Conservation (phyloP, 371 early-diverging fungal genomes). For the Parasitella parasitica region DNA sequence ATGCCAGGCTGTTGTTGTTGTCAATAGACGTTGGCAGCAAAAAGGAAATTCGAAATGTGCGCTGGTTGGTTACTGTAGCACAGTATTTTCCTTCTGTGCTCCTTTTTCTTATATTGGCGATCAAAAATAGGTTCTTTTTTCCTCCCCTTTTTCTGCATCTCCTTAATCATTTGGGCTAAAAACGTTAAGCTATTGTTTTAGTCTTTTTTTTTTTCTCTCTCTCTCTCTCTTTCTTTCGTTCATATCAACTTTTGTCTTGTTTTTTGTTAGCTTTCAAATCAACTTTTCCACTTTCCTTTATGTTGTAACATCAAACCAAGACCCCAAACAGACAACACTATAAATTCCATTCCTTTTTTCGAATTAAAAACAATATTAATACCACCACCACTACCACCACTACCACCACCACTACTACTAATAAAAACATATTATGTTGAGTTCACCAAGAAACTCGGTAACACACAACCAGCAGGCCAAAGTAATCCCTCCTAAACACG, state of each 20-base stretch:
- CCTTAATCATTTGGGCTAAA: neutral
- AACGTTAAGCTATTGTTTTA: neutral
- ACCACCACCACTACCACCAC: too few species aligned
- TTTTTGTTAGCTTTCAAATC: neutral
- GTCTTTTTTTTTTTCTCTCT: neutral
- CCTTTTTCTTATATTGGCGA: constrained; percentile 1
- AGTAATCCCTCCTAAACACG: constrained; percentile 14
- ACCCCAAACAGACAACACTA: neutral
- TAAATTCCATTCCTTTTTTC: constrained; percentile 9
- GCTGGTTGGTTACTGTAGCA: neutral
- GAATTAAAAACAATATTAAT: constrained; percentile 7
- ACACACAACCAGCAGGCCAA: constrained; percentile 28
- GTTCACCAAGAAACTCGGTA: constrained; percentile 25
- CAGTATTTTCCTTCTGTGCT: neutral
- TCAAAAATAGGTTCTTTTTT: neutral
- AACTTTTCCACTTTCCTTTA: constrained; percentile 4
- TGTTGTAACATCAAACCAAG: neutral
- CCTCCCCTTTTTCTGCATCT: neutral
- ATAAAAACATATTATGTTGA: constrained; percentile 5
- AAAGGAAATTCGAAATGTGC: neutral
- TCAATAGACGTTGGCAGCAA: neutral
- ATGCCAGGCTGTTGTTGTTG: neutral
- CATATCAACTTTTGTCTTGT: too few species aligned
- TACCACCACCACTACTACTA: neutral
- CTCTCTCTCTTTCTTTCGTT: neutral